Conservation (phyloP, 2,329 filamentous ascomycete species). For the Chaetomium olivaceum region DNA sequence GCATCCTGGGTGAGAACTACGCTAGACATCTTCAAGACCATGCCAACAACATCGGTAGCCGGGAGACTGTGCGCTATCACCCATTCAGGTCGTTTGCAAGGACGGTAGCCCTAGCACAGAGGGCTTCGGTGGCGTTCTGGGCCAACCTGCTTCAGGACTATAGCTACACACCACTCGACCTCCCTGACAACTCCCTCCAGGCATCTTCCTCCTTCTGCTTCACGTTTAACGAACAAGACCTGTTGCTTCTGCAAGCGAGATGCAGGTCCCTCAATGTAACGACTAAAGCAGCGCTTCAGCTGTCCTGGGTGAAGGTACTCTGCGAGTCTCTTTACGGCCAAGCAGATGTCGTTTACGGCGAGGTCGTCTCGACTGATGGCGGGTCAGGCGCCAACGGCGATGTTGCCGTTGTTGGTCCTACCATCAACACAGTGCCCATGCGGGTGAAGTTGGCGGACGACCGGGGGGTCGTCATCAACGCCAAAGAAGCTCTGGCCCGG, state of each 20-base stretch:
- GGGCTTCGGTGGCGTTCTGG: not conserved
- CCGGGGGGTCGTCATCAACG: not conserved
- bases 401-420: not conserved
- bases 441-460: not conserved
- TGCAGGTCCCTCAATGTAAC: not conserved
- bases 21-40: not conserved
- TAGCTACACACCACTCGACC: not conserved
- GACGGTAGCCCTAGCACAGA: not conserved
- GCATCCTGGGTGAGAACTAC: not conserved
- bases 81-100: not conserved
- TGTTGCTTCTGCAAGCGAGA: not conserved
- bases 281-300: not conserved
- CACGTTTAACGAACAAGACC: not conserved
- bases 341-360: not conserved
- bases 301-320: not conserved
- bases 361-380: not conserved
- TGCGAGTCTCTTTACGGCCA: not conserved
- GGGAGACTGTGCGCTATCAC: not conserved
- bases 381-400: not conserved
- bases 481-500: not conserved
- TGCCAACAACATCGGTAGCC: not conserved
- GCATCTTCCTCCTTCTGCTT: not conserved
- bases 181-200: not conserved
- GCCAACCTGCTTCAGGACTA: not conserved
- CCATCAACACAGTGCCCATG: not conserved